phyloP scores from a whole-genome alignment of 306 rosid species.

The Cicer chorassanicum region DNA sequence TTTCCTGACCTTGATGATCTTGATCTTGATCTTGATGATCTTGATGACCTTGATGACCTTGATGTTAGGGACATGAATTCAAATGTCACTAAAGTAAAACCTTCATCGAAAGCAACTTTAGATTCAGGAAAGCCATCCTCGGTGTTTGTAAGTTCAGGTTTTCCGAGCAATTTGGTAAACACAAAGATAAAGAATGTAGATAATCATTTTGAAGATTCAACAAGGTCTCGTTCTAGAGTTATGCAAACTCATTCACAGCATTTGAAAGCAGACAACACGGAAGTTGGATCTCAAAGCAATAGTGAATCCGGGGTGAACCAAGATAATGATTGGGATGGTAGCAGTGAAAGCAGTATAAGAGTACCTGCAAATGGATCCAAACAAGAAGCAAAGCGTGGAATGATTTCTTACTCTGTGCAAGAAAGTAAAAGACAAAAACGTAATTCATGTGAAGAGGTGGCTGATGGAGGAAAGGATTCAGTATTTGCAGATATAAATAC shows the following conservation, averaged over 20 bases:
- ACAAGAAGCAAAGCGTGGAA: constrained; percentile 60
- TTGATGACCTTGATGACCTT: too few species aligned
- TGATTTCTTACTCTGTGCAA: constrained; percentile 50
- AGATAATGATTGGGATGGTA: constrained; percentile 66
- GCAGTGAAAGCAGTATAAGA: constrained; percentile 72
- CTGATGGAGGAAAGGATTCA: constrained; percentile 64
- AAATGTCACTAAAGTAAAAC: constrained; percentile 64
- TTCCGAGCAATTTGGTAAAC: constrained; percentile 63
- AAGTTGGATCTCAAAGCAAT: constrained; percentile 63
- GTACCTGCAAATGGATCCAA: constrained; percentile 52
- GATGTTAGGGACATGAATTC: constrained; percentile 48
- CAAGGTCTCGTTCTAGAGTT: constrained; percentile 58
- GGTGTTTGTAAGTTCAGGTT: constrained; percentile 54
- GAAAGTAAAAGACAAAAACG: constrained; percentile 67
- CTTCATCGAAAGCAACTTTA: constrained; percentile 55
- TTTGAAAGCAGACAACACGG: constrained; percentile 61
- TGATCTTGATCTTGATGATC: too few species aligned
- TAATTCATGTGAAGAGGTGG: constrained; percentile 58
- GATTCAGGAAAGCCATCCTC: constrained; percentile 67
- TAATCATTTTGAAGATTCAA: constrained; percentile 68
- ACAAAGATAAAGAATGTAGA: constrained; percentile 59
- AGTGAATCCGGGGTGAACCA: constrained; percentile 58
- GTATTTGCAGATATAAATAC: constrained; percentile 67
- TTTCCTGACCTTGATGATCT: neutral
- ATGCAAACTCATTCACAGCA: constrained; percentile 62